Evolutionary conservation across 176 grass and related monocot genomes (phyloP).

Genomic region (barley (Hordeum vulgare)): DNA sequence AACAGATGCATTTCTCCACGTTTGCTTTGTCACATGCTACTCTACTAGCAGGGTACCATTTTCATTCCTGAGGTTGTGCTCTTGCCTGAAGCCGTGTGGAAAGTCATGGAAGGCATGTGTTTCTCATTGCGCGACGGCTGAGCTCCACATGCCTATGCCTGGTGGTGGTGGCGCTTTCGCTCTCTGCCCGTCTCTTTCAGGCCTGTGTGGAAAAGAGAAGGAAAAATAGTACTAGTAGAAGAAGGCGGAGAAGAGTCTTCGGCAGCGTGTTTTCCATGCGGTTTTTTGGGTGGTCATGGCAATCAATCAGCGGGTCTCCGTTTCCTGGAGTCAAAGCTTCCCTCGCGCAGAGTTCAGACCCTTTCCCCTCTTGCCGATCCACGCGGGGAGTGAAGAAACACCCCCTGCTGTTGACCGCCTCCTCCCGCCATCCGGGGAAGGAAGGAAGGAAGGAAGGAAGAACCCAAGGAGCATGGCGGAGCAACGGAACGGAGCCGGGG

Average conservation of each 20-base stretch:
- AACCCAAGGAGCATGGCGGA: neutral
- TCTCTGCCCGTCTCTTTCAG: neutral
- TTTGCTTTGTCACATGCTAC: neutral
- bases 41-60: too few relatives aligned
- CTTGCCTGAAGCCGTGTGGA: too few relatives aligned
- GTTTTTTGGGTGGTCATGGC: neutral
- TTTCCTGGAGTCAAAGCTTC: constrained; percentile 9
- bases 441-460: neutral
- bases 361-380: neutral
- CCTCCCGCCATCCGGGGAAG: neutral
- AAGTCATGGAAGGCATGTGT: neutral
- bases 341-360: neutral
- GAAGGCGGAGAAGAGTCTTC: neutral
- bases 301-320: neutral
- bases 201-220: neutral
- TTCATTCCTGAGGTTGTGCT: neutral
- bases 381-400: constrained; percentile 36
- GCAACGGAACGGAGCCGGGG: too few relatives aligned
- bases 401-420: constrained; percentile 39
- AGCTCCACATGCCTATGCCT: neutral
- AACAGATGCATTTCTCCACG: neutral
- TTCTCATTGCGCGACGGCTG: neutral
- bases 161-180: neutral
- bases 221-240: too few relatives aligned
- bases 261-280: neutral